Conservation (phyloP, 2,329 filamentous ascomycete species). For the Thielaviopsis euricoi region DNA sequence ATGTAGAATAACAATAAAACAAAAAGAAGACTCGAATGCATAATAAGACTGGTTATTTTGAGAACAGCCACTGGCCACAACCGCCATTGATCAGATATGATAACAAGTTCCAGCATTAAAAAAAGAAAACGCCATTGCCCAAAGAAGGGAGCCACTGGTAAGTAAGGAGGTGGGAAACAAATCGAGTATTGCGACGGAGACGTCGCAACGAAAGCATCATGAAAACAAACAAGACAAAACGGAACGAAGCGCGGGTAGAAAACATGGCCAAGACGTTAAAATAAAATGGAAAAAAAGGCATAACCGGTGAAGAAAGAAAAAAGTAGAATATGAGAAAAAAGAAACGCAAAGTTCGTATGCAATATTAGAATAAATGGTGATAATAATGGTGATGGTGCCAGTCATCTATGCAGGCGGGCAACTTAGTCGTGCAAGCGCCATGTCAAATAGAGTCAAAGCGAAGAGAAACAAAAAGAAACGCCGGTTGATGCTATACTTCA, state of each 20-base stretch:
- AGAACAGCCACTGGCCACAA: background rate
- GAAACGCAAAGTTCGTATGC: conserved; percentile 1
- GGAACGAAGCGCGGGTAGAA: background rate
- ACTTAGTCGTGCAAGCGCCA: background rate
- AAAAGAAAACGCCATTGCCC: conserved; percentile 1
- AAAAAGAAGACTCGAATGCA: background rate
- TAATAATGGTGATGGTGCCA: background rate
- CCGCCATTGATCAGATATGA: background rate
- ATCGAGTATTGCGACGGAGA: background rate
- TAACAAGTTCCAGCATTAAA: background rate
- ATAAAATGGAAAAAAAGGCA: background rate
- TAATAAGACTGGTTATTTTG: background rate
- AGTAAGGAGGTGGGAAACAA: background rate
- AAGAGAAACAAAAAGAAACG: background rate
- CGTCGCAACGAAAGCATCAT: background rate
- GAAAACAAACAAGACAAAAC: background rate
- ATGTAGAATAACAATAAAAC: background rate
- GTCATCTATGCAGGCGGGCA: background rate
- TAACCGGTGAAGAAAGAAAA: background rate
- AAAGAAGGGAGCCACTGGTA: background rate
- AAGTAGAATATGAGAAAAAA: conserved; percentile 1
- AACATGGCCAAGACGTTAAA: background rate
- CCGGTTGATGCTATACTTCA: background rate
- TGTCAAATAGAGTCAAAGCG: background rate
- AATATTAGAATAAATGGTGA: background rate